Conservation (phyloP, 2,329 filamentous ascomycete genomes). For the Trichoderma koningii region DNA sequence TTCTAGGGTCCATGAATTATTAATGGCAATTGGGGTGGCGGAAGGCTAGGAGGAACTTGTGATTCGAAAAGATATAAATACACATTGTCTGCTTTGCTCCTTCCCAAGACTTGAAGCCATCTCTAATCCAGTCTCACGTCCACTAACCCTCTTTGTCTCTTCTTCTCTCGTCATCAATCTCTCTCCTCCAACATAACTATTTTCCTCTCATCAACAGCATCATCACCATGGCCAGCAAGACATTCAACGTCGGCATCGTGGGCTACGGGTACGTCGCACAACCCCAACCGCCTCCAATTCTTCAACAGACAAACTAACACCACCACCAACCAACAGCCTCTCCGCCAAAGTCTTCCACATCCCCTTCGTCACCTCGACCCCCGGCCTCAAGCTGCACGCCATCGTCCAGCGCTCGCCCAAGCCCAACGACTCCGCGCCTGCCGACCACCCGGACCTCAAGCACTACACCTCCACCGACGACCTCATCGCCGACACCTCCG, state of each 20-base stretch:
- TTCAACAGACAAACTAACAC: neutral
- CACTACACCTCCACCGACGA: slow-evolving; percentile 64
- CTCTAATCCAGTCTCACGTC: neutral
- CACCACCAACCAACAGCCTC: slow-evolving; percentile 38
- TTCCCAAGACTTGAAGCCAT: neutral
- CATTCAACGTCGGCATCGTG: slow-evolving; percentile 54
- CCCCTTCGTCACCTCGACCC: slow-evolving; percentile 68
- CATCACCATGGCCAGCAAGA: slow-evolving; percentile 40
- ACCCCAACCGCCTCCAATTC: neutral
- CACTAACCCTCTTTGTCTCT: neutral
- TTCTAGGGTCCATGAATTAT: neutral
- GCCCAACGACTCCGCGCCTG: slow-evolving; percentile 64
- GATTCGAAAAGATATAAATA: slow-evolving; percentile 4
- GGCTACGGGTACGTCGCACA: slow-evolving; percentile 51
- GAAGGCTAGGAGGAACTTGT: neutral
- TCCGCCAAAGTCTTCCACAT: slow-evolving; percentile 83
- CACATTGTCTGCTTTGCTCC: neutral
- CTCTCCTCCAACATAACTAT: too few species aligned
- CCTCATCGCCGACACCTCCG: slow-evolving; percentile 63
- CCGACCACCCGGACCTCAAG: slow-evolving; percentile 66
- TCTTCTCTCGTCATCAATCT: neutral
- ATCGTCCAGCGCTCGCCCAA: slow-evolving; percentile 75
- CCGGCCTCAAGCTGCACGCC: slow-evolving; percentile 67
- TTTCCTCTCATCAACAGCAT: neutral
- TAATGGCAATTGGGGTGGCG: slow-evolving; percentile 3